Base-by-base conservation (phyloP, 768 basidiomycete species). In the Boletus rex-veris region DNA sequence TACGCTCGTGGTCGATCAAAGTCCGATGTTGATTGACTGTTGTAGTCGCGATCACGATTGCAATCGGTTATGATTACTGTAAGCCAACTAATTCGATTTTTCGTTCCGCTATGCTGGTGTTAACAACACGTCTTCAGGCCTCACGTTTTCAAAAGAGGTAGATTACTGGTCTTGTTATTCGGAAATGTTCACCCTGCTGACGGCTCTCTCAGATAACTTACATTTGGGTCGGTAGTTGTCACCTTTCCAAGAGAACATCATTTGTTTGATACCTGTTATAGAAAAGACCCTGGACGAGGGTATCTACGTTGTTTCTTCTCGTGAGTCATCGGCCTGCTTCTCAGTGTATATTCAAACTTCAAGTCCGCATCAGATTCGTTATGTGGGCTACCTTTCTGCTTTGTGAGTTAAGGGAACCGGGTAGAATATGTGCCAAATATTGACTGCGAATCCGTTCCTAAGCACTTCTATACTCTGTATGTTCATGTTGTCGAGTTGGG, bases 101-200 rank as follows among this genome's bases (percentile, higher is more conserved):
- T 16, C 10, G n/a, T 5, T 18, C 7, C 24, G 24, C 24, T 24
- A 38, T n/a, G 19, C 6, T 16, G 4, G n/a, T 12, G 5, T 45
- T 11, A 45, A 14, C 26, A n/a, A 10, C 35, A 5, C 30, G 5
- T 36, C 3, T 14, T 30, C 7, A 53, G 52, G 44, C 9, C 52
- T 53, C 38, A 41, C 31, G 2, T 53, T 53, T 47, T 53, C 45
- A 7, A 35, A 35, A 5, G 52, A 53, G 52, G 52, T 53, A 31
- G 3, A 4, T 8, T 38, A 14, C 21, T 36, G 21, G 18, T 12
- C 18, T 9, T 41, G 31, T 12, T 26, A 2, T 12, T 3, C 4
- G 14, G 36, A 37, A 10, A 3, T 2, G 24, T 3, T 9, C n/a
- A 18, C n/a, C 35, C 9, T 19, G 19, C 44, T 45, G 16, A 52